Evolutionary conservation across 305 asterid species (phyloP).

Genomic region (Solanum hybrid): DNA sequence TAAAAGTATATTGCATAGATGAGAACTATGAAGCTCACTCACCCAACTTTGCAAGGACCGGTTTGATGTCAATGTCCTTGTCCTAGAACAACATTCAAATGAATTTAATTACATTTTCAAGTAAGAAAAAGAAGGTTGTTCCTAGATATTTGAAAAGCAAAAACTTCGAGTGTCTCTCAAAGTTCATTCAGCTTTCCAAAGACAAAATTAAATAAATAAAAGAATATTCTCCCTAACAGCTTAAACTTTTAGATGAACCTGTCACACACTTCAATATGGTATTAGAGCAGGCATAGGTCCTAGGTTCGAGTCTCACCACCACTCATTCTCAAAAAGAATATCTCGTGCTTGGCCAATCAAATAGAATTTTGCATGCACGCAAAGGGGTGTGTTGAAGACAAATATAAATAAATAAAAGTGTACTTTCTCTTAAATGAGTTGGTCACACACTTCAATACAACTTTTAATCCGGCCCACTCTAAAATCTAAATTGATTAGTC

Average conservation of each 20-base stretch:
- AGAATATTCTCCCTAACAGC: not conserved
- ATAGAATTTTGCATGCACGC: not conserved
- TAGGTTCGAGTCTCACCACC: not conserved
- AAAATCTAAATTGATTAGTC: not conserved
- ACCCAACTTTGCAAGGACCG: conserved; percentile 70
- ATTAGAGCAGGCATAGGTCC: not conserved
- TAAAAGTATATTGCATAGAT: not conserved
- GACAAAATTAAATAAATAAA: not conserved
- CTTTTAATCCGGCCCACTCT: not conserved
- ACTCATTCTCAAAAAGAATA: not conserved
- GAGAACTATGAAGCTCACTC: conserved; percentile 20
- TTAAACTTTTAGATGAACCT: not conserved
- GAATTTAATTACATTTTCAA: conserved; percentile 20
- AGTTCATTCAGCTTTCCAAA: not conserved
- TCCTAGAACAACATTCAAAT: conserved; percentile 49
- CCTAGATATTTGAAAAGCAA: not conserved
- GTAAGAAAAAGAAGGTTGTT: not conserved
- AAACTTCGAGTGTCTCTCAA: not conserved
- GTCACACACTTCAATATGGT: not conserved
- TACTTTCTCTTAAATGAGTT: not conserved
- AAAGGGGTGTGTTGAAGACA: not conserved
- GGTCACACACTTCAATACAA: not conserved
- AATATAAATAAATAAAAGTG: not conserved
- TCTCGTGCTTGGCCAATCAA: not conserved
- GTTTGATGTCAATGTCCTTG: conserved; percentile 40